Base-by-base conservation (phyloP, 805 yeast species). In the Pichia rugopelliculosa region DNA sequence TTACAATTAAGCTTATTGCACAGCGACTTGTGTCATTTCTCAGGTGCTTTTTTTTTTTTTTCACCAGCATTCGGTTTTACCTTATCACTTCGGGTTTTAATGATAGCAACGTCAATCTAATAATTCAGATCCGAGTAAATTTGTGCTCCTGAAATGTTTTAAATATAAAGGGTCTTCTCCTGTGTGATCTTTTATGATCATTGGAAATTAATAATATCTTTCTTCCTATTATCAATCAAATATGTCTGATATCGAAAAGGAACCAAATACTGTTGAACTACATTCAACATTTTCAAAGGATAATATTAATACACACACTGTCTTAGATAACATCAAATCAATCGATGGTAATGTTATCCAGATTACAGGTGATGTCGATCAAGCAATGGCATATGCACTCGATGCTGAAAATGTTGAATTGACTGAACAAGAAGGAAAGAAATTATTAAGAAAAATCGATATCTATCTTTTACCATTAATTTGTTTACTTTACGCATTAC, bases 381-480 rank as follows among this genome's bases (percentile, higher is more conserved):
- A 42, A 37, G 53, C 53, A 1, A 47, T 49, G 51, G 34, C 44
- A 13, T 49, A 47, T 41, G 51, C 47, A 3, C 13, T 46, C 7
- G 52, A 49, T 10, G 23, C 45, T 3, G 49, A 36, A n/a, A 36
- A 44, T 27, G 43, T 43, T 10, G 53, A 45, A 25, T 33, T 51
- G 13, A 39, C 40, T 10, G 46, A 39, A 9, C 44, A 45, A 24
- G 41, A 52, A 11, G 50, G 24, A 11, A 51, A 39, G 23, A 44
- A 36, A 12, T 26, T 51, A 15, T 27, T 52, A 4, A 30, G 48
- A 21, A 81, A 79, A 56, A 72, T 78, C 23, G 85, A 80, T 57
- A 39, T 71, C 18, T 71, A 61, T 50, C 52, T 80, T 52, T 61
- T 77, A 55, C 80, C 85, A 1, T 48, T 79, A 45, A 66, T 80